Evolutionary conservation across 768 basidiomycete genomes (phyloP), one percentile per base, ranked within the genome.

Genomic region (Pleurotus platypus): DNA sequence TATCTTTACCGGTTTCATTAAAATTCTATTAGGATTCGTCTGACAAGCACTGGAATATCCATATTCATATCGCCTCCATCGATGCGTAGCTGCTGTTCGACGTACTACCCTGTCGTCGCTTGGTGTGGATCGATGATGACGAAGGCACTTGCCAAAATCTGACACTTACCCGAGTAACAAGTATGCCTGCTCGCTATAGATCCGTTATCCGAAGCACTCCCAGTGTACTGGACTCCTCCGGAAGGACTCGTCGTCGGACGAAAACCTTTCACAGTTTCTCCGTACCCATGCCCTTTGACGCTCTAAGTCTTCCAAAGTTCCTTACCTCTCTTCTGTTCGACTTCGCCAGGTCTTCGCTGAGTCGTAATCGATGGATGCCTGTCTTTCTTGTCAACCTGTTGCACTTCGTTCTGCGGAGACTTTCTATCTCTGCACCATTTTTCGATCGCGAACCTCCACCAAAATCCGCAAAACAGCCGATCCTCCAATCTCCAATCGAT

Each of bases 131-230:
- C 51, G 51, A 54, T 42, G 39, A 54, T 54, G 51, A 54, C 51
- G 51, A 54, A 18, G 51, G 15, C 42, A 30, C 38, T 24, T 42
- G 51, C 49, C 27, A 50, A 54, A 54, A 39, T 20, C 35, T 39
- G 51, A 27, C 39, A 16, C 39, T 20, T 20, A 42, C 38, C 15
- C 51, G 38, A 50, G 51, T 40, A 40, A 24, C n/a, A n/a, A 13
- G 9, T 13, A 20, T 38, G 16, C 42, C 39, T 38, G n/a, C 39
- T 54, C 18, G n/a, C 16, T 54, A 22, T 54, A 54, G 51, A 54
- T 54, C 51, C 51, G 37, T 54, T 54, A 54, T 54, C 51, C 51
- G 51, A 54, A 54, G 39, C 51, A 54, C 18, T 37, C 24, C 18
- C 35, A 18, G 24, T 39, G 51, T 37, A n/a, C 22, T 54, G 39